These are phyloP conservation scores for Alternaria angustiovoidea DNA, from an alignment of 2,329 filamentous ascomycete genomes.

Conservation along the genomic window DNA sequence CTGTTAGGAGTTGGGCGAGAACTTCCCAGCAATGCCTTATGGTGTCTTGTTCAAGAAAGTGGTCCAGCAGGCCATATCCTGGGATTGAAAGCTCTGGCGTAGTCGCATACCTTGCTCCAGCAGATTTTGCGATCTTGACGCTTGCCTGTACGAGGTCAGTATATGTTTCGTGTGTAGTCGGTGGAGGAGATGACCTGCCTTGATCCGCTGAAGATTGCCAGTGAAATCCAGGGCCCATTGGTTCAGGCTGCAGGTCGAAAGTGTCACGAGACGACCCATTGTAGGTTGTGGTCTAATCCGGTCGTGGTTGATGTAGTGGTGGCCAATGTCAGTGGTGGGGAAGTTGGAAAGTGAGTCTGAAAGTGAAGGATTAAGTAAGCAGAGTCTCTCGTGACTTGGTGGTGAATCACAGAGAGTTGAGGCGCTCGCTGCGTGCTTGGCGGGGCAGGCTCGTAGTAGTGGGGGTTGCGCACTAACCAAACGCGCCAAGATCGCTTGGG, in stretches of 20 bases:
- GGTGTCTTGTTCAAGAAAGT: constrained; percentile 53
- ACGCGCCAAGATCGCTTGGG: neutral
- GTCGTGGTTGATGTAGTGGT: neutral
- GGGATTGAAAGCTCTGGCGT: constrained; percentile 37
- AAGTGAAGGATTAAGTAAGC: too few relatives aligned
- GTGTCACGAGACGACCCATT: constrained; percentile 32
- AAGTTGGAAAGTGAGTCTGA: too few relatives aligned
- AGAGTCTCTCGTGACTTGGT: too few relatives aligned
- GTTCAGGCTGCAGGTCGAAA: constrained; percentile 44
- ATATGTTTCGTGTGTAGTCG: neutral
- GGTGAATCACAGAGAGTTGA: neutral
- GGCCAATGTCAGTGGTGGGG: too few relatives aligned
- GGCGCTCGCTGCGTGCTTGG: neutral
- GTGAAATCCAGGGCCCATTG: constrained; percentile 49
- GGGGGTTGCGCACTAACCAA: neutral
- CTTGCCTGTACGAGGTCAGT: constrained; percentile 52
- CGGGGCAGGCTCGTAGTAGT: neutral
- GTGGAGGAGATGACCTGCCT: constrained; percentile 31
- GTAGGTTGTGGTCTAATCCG: neutral
- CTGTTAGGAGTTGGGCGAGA: constrained; percentile 66
- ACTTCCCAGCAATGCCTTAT: constrained; percentile 61
- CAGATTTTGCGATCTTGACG: constrained; percentile 49
- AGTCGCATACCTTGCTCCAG: constrained; percentile 3
- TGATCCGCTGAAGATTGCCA: constrained; percentile 70
- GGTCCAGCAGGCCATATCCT: constrained; percentile 62